Evolutionary conservation across 1,284 basidiomycete genomes (phyloP), one percentile per base, ranked within the genome.

Genomic region (Wolfiporia cocos): DNA sequence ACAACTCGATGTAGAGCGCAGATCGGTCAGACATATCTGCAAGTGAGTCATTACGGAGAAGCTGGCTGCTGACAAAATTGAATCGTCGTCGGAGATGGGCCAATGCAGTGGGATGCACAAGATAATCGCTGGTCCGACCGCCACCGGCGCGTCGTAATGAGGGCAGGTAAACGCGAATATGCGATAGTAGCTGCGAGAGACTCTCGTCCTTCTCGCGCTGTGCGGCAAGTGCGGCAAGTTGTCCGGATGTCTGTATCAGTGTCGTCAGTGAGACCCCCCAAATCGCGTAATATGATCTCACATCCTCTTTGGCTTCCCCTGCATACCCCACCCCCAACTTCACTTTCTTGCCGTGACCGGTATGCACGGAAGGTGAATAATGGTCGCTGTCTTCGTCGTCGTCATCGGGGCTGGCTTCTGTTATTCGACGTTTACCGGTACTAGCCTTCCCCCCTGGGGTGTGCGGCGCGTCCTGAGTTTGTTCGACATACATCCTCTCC

Each of bases 11-110:
- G 61, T 94, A 96, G n/a, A 96, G 67, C 5, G 81, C 69, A 3
- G 79, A 80, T 12, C 92, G 81, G 49, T 92, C 89, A 12, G 85
- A 87, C 91, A 95, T 94, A 58, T 95, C 92, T 32, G 87, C 76
- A 29, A 96, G 68, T 9, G 92, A 94, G 61, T 94, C 92, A 54
- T 93, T 94, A 47, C 87, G 74, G 22, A 96, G 71, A 28, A 95
- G 76, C 31, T 83, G 77, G 50, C 85, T 90, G 53, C 85, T 82
- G 43, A 95, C 78, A 55, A 82, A 83, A 55, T 89, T 91, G 66
- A 94, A 94, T 26, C 91, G 76, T 51, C 92, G 71, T 33, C 92
- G 78, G 36, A 96, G 78, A 62, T 93, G 92, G 3, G 92, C 90
- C 18, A 95, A 67, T 1, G 90, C 79, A 1, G 89, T 92, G 1